Percentiles rank a stretch among this genome's conserved stretches.
phyloP scores from a whole-genome alignment of 2,329 filamentous ascomycete species.

The Apiospora arundinis region DNA sequence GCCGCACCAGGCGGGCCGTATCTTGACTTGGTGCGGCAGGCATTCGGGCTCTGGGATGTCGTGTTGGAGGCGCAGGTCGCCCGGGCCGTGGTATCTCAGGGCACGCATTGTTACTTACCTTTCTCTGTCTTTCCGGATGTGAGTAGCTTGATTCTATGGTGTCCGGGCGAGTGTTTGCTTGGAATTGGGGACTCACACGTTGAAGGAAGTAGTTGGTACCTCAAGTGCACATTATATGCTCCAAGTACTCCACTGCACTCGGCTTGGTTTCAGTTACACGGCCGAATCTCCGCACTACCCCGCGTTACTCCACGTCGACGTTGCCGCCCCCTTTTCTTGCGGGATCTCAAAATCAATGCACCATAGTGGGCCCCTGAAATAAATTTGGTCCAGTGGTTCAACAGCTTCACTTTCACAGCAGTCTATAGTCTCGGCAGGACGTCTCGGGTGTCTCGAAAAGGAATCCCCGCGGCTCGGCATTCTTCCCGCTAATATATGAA shows the following conservation, averaged over 20 bases:
- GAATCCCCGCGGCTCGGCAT: not conserved
- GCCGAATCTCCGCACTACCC: not conserved
- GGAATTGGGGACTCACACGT: too few species aligned
- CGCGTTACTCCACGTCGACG: not conserved
- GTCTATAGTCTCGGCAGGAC: not conserved
- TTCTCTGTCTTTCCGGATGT: not conserved
- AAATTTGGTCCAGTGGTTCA: not conserved
- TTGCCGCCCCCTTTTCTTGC: not conserved
- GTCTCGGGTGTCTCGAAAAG: not conserved
- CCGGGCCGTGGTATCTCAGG: conserved; percentile 32
- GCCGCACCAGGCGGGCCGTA: conserved; percentile 40
- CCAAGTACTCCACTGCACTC: not conserved
- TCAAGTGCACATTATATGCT: too few species aligned
- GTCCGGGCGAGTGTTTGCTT: too few species aligned
- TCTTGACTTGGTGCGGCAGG: conserved; percentile 32
- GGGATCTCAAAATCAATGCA: not conserved
- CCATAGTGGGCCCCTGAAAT: not conserved
- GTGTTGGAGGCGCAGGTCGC: conserved; percentile 30
- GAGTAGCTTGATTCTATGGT: too few species aligned
- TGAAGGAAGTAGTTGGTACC: not conserved
- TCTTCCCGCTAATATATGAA: too few species aligned
- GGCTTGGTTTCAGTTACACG: not conserved
- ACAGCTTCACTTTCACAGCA: not conserved
- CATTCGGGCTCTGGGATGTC: conserved; percentile 32
- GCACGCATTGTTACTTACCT: conserved; percentile 27